Base-by-base conservation (phyloP, 805 yeast species). In the Teunomyces lycoperdinae region DNA sequence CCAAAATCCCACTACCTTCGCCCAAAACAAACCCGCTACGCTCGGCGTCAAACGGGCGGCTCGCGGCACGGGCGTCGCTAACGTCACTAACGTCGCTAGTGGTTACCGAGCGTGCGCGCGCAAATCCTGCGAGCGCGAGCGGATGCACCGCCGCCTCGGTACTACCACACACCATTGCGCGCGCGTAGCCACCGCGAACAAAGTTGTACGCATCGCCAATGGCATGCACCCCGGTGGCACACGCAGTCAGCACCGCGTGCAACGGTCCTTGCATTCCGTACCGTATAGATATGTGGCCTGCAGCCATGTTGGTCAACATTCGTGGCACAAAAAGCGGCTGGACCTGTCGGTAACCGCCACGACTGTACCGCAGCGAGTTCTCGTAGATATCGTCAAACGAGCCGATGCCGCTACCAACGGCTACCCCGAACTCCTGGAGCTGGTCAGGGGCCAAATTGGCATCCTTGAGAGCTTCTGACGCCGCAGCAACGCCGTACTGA, bases 211-310 rank as follows among this genome's bases (percentile, higher is more conserved):
- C 97, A 62, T 94, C 99, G 3, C 98, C 98, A 42, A 94, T 84
- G 0, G 97, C 79, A 60, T 94, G 95, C 27, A 86, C 79, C 0
- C 99, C 99, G 0, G 99, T 90, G 3, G 99, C 96, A 71, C 99
- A 94, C 0, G 99, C 99, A 0, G 98, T 90, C 1, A 96, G 80
- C 0, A 83, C 94, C 0, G 96, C 73, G 61, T 91, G 97, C 38
- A 87, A 80, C 1, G 96, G 96, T 0, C 99, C 99, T 56, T 78
- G 72, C 34, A 90, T 70, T 1, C 87, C 86, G 57, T 83, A 80
- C 53, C 80, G 77, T 48, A 94, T 91, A 5, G 96, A 85, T 5
- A 94, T 80, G 50, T 89, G 83, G 2, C 98, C 97, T 0, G 91
- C 89, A 0, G 96, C 96, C 98, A 94, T 94, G 62, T 94, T 94